Evolutionary conservation across 139 green algal genomes (phyloP).

Genomic region (Marvania coccoides): DNA sequence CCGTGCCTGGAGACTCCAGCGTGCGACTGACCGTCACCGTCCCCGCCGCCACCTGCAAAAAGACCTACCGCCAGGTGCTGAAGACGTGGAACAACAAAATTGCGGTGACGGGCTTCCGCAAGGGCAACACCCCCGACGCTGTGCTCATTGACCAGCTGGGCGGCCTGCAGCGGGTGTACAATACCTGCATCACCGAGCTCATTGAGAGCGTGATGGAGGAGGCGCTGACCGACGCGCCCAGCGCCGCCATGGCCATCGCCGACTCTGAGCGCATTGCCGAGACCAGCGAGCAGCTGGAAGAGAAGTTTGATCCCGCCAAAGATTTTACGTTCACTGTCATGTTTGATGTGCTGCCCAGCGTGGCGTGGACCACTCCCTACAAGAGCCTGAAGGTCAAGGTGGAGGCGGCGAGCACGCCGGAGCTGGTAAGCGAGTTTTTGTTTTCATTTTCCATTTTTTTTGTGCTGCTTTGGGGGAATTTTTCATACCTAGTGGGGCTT

Average conservation of each 20-base stretch:
- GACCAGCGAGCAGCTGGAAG: conserved; percentile 26
- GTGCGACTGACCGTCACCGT: conserved; percentile 14
- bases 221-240: conserved; percentile 11
- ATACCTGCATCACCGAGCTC: conserved; percentile 8
- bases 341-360: conserved; percentile 31
- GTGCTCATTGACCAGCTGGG: conserved; percentile 21
- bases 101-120: conserved; percentile 15
- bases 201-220: conserved; percentile 14
- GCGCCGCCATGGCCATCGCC: conserved; percentile 21
- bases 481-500: too few species aligned
- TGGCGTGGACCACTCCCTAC: conserved; percentile 57
- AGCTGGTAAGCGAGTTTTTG: too few species aligned
- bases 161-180: conserved; percentile 7
- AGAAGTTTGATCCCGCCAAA: conserved; percentile 35
- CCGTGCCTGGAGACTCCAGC: background rate
- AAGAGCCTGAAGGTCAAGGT: conserved; percentile 43
- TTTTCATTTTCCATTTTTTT: too few species aligned
- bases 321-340: conserved; percentile 29
- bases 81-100: conserved; percentile 5
- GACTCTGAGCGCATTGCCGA: conserved; percentile 32
- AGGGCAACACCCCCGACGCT: conserved; percentile 21
- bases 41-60: background rate
- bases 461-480: too few species aligned
- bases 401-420: conserved; percentile 18
- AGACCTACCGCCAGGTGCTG: conserved; percentile 8